phyloP scores from a whole-genome alignment of 768 basidiomycete species.

The Rhizopogon rudus region DNA sequence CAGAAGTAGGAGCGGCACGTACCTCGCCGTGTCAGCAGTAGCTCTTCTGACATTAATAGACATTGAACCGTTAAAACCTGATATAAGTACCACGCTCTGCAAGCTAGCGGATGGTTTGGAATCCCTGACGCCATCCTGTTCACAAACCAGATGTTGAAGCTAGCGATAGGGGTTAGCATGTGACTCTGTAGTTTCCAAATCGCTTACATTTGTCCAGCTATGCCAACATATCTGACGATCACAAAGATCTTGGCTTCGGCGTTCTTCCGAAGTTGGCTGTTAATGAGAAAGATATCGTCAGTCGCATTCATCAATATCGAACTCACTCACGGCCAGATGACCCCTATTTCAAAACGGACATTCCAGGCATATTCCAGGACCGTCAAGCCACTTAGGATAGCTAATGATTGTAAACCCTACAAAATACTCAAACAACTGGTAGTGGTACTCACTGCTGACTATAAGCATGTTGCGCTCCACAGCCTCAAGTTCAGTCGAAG shows the following conservation, averaged over 20 bases:
- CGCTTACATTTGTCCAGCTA: constrained; percentile 16
- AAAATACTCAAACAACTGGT: too few species aligned
- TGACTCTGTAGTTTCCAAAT: not conserved
- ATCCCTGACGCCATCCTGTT: constrained; percentile 14
- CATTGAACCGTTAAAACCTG: constrained; percentile 11
- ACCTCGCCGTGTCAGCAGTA: constrained; percentile 14
- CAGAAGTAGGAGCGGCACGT: not conserved
- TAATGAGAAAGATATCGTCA: not conserved
- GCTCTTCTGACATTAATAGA: constrained; percentile 9
- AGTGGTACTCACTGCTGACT: not conserved
- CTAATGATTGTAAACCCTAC: too few species aligned
- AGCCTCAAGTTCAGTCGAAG: not conserved
- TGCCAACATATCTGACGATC: constrained; percentile 9
- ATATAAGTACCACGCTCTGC: constrained; percentile 13
- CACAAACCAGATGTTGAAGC: constrained; percentile 17
- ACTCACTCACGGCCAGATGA: constrained; percentile 19
- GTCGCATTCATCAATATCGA: not conserved
- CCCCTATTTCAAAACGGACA: constrained; percentile 4
- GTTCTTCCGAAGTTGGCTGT: not conserved
- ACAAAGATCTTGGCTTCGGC: constrained; percentile 6
- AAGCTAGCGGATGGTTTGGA: constrained; percentile 3
- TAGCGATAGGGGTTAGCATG: not conserved
- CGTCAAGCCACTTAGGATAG: constrained; percentile 4
- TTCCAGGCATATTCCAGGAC: constrained; percentile 5
- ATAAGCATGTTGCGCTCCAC: not conserved